A percentile compares a stretch with the other conserved stretches of the same genome.
phyloP scores from a whole-genome alignment of 2,329 filamentous ascomycete genomes.

The Exophiala bonariae region DNA sequence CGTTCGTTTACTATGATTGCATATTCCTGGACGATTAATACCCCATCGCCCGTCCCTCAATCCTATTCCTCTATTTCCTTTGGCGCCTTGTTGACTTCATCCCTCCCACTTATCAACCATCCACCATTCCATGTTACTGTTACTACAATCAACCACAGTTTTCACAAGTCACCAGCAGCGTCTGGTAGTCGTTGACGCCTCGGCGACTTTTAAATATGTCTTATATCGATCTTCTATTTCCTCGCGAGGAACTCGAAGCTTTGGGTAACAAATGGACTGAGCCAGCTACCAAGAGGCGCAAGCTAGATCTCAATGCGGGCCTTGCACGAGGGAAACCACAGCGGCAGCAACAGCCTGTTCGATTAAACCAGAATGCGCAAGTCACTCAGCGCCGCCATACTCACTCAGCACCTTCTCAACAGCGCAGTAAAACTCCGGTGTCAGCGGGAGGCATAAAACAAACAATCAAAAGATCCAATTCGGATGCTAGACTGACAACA shows the following conservation, averaged over 20 bases:
- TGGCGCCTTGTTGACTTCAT: slow-evolving; percentile 1
- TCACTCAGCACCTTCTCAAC: slow-evolving; percentile 6
- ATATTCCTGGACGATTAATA: slow-evolving; percentile 6
- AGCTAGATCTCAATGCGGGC: slow-evolving; percentile 7
- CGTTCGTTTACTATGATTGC: not conserved
- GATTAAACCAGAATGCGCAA: slow-evolving; percentile 4
- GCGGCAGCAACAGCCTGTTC: slow-evolving; percentile 1
- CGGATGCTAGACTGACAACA: slow-evolving; percentile 4
- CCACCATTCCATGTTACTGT: slow-evolving; percentile 8
- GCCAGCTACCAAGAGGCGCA: slow-evolving; percentile 19
- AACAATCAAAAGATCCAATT: slow-evolving; percentile 12
- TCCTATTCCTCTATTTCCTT: not conserved
- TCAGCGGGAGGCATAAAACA: not conserved
- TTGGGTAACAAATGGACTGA: slow-evolving; percentile 23
- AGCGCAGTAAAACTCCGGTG: not conserved
- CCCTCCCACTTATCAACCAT: slow-evolving; percentile 9
- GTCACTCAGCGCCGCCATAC: slow-evolving; percentile 9
- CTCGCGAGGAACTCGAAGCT: slow-evolving; percentile 21
- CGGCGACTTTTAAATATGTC: slow-evolving; percentile 15
- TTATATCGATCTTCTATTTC: slow-evolving; percentile 20
- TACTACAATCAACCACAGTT: no score
- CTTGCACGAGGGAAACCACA: not conserved
- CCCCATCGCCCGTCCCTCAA: slow-evolving; percentile 18
- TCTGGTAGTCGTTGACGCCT: no score
- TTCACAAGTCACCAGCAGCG: not conserved